A percentile compares a stretch with the other conserved stretches of the same genome.
phyloP scores from a whole-genome alignment of 2,329 filamentous ascomycete genomes.

The Zalaria sp. region DNA sequence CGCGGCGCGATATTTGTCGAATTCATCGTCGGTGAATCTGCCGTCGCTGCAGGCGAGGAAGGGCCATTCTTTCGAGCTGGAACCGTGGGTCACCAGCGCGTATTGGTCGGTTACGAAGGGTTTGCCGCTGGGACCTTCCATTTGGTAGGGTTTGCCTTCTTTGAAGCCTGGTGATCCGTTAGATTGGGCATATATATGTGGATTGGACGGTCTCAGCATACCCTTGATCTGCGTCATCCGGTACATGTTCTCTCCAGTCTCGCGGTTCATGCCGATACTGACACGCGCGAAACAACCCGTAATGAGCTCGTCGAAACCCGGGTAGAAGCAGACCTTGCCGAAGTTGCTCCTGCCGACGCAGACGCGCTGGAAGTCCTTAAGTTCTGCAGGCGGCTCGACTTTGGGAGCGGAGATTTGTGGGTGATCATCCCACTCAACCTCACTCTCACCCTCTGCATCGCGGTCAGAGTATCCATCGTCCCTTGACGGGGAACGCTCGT shows the following conservation, averaged over 20 bases:
- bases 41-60: slow-evolving; percentile 85
- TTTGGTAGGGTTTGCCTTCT: slow-evolving; percentile 68
- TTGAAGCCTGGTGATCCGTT: slow-evolving; percentile 47
- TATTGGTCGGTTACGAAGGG: slow-evolving; percentile 77
- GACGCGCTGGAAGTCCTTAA: slow-evolving; percentile 73
- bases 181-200: slow-evolving; percentile 9
- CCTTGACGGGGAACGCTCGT: slow-evolving; percentile 28
- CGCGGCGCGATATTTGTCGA: slow-evolving; percentile 64
- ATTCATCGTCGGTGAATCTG: slow-evolving; percentile 64
- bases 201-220: slow-evolving; percentile 17
- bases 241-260: slow-evolving; percentile 61
- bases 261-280: slow-evolving; percentile 61
- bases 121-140: slow-evolving; percentile 60
- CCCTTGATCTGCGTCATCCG: slow-evolving; percentile 81
- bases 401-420: slow-evolving; percentile 37
- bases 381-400: slow-evolving; percentile 54
- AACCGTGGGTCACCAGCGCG: slow-evolving; percentile 66
- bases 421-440: slow-evolving; percentile 60
- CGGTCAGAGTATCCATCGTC: slow-evolving; percentile 25
- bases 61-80: slow-evolving; percentile 69
- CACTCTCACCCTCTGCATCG: slow-evolving; percentile 59
- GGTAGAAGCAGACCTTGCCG: slow-evolving; percentile 83
- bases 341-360: slow-evolving; percentile 78
- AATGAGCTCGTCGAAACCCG: slow-evolving; percentile 71
- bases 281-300: slow-evolving; percentile 76